Evolutionary conservation across 768 basidiomycete genomes (phyloP).

Genomic region (Terana coerulea): DNA sequence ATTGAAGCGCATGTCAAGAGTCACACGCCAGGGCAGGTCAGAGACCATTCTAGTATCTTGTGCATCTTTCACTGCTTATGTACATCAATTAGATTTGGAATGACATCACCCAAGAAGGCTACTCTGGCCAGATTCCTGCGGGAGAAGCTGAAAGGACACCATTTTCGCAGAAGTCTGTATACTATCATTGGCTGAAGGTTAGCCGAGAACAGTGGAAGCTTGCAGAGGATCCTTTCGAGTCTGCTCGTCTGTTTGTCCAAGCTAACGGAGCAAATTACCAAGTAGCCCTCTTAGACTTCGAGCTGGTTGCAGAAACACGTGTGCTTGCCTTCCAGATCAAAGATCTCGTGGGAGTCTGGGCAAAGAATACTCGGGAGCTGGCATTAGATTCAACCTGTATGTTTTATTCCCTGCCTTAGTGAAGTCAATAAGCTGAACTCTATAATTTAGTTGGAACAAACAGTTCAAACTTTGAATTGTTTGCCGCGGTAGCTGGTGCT

Average conservation of each 20-base stretch:
- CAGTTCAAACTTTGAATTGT: constrained; percentile 29
- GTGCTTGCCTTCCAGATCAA: constrained; percentile 11
- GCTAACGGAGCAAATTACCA: neutral
- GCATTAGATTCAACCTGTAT: constrained; percentile 16
- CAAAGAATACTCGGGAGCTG: constrained; percentile 8
- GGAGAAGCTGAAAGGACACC: no score
- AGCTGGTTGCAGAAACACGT: constrained; percentile 6
- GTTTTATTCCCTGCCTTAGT: no score
- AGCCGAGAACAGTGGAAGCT: constrained; percentile 9
- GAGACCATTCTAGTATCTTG: neutral
- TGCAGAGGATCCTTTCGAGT: constrained; percentile 1
- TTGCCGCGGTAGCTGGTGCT: constrained; percentile 30
- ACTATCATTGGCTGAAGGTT: constrained; percentile 8
- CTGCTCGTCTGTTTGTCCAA: constrained; percentile 3
- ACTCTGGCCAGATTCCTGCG: no score
- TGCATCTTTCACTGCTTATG: neutral
- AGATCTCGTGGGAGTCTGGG: constrained; percentile 10
- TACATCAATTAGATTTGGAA: constrained; percentile 9
- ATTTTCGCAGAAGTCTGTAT: constrained; percentile 6
- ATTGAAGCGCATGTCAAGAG: neutral
- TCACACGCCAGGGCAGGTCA: constrained; percentile 2
- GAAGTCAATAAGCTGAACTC: no score
- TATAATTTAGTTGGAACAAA: constrained; percentile 32
- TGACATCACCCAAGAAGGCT: constrained; percentile 7
- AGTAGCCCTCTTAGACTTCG: neutral